Percentiles rank a stretch among this genome's conserved stretches.
These are phyloP conservation scores for Hypericum androsaemum DNA, from an alignment of 345 rosid genomes.

Conservation along the genomic window DNA sequence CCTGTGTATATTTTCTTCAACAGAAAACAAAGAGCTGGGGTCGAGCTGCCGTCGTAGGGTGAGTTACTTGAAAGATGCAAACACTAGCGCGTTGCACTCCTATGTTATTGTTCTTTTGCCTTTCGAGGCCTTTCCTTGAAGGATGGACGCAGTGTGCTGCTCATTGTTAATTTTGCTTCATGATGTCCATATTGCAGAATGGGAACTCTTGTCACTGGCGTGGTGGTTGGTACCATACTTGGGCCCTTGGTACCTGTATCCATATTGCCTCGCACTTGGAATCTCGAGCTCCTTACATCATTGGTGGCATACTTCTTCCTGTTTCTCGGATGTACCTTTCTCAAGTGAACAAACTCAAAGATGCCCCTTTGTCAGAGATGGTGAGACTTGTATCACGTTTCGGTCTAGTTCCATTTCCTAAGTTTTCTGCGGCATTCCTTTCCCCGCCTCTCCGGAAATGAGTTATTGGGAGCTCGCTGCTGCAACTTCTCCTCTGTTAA, in stretches of 20 bases:
- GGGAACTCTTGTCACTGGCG: slow-evolving; percentile 74
- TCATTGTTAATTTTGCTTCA: background rate
- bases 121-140: background rate
- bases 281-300: slow-evolving; percentile 87
- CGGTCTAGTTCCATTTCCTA: too few relatives aligned
- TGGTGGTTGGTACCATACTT: slow-evolving; percentile 67
- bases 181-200: slow-evolving; percentile 35
- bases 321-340: slow-evolving; percentile 81
- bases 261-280: slow-evolving; percentile 75
- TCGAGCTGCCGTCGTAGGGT: slow-evolving; percentile 75
- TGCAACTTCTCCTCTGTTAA: too few relatives aligned
- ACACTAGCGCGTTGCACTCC: background rate
- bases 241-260: slow-evolving; percentile 79
- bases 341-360: slow-evolving; percentile 36
- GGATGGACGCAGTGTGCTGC: background rate
- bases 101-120: background rate
- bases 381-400: too few relatives aligned
- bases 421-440: too few relatives aligned
- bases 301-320: slow-evolving; percentile 65
- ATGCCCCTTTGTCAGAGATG: too few relatives aligned
- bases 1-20: slow-evolving; percentile 85
- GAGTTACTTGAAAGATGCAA: slow-evolving; percentile 7
- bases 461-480: too few relatives aligned
- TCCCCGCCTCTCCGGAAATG: too few relatives aligned
- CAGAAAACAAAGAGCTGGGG: slow-evolving; percentile 90